Evolutionary conservation across 306 rosid genomes (phyloP).

Genomic region (Corylus avellana): DNA sequence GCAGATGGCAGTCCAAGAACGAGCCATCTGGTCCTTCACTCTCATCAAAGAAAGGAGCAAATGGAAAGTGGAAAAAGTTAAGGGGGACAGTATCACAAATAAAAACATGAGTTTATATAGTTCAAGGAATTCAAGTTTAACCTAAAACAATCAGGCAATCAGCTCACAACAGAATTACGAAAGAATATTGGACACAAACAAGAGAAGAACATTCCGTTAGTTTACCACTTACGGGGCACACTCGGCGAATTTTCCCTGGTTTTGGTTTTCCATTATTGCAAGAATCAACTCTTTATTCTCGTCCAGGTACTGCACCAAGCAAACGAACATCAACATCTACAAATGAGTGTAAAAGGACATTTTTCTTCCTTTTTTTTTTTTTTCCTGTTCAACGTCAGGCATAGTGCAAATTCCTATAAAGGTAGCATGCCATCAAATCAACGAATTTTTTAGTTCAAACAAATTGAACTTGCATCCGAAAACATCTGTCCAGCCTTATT

Average conservation of each 20-base stretch:
- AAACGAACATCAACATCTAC: constrained; percentile 16
- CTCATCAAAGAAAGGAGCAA: neutral
- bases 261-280: constrained; percentile 46
- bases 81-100: neutral
- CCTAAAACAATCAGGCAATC: neutral
- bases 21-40: neutral
- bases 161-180: constrained; percentile 5
- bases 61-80: neutral
- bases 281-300: constrained; percentile 57
- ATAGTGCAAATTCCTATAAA: constrained; percentile 13
- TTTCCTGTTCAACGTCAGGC: constrained; percentile 1
- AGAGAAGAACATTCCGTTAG: neutral
- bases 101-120: neutral
- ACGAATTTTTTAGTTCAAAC: neutral
- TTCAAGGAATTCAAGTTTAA: constrained; percentile 1
- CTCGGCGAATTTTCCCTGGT: constrained; percentile 40
- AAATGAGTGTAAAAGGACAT: constrained; percentile 11
- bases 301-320: constrained; percentile 53
- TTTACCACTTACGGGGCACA: constrained; percentile 40
- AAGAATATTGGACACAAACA: constrained; percentile 21
- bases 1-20: too few species aligned
- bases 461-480: neutral
- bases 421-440: constrained; percentile 7
- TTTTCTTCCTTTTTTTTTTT: too few species aligned
- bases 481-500: neutral